phyloP scores from a whole-genome alignment of 352 stramenopile species.

The Phytophthora citrophthora region DNA sequence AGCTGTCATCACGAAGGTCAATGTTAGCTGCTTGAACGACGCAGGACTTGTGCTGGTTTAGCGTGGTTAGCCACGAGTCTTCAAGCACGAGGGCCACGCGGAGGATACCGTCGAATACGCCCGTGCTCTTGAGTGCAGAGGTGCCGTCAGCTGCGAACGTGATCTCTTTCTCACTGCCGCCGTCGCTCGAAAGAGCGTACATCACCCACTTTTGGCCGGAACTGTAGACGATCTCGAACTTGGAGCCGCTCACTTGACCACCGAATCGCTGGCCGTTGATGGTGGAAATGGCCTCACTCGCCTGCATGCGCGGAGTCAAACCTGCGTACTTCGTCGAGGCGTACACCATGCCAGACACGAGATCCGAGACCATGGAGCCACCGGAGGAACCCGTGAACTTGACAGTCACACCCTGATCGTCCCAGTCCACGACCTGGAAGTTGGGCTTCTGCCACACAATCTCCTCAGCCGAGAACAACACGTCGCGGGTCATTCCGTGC shows the following conservation, averaged over 20 bases:
- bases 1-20: conserved; percentile 50
- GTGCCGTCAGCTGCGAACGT: conserved; percentile 46
- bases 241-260: conserved; percentile 38
- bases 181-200: conserved; percentile 56
- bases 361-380: conserved; percentile 47
- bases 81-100: conserved; percentile 52
- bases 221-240: conserved; percentile 62
- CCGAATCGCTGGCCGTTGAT: conserved; percentile 48
- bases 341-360: conserved; percentile 78
- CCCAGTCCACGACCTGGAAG: conserved; percentile 65
- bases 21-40: conserved; percentile 49
- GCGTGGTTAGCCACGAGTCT: conserved; percentile 38
- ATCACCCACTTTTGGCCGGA: conserved; percentile 67
- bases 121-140: conserved; percentile 40
- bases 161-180: conserved; percentile 43
- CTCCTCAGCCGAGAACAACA: conserved; percentile 62
- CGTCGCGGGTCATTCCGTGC: conserved; percentile 54
- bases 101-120: conserved; percentile 53
- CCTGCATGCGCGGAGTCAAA: conserved; percentile 50
- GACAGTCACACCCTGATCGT: conserved; percentile 60
- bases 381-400: conserved; percentile 38
- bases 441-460: conserved; percentile 46
- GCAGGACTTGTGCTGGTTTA: conserved; percentile 62
- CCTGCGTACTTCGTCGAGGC: conserved; percentile 52
- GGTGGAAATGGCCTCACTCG: conserved; percentile 44